These are phyloP conservation scores for Brassica napus DNA, from an alignment of 345 rosid species.

Conservation along the genomic window DNA sequence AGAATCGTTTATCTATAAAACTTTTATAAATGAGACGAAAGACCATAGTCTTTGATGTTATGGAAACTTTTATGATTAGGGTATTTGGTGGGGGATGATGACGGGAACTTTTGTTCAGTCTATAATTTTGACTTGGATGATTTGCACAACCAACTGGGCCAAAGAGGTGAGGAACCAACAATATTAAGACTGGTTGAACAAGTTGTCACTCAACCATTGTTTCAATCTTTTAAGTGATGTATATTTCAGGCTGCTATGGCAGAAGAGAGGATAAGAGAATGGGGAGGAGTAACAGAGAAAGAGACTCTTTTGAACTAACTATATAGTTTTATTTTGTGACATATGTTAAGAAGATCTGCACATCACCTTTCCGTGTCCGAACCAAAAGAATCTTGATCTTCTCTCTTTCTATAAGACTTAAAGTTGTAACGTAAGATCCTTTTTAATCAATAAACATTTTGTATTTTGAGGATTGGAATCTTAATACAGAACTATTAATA, in stretches of 20 bases:
- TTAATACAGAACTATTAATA: background rate
- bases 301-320: conserved; percentile 29
- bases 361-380: background rate
- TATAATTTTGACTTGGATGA: conserved; percentile 49
- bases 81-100: conserved; percentile 85
- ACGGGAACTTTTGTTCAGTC: conserved; percentile 70
- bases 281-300: conserved; percentile 57
- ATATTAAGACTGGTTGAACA: background rate
- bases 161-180: conserved; percentile 47
- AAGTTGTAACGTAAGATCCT: background rate
- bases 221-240: background rate
- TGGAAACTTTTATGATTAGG: conserved; percentile 38
- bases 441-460: background rate
- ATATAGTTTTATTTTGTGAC: background rate
- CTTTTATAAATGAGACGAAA: background rate
- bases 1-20: background rate
- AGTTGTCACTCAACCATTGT: background rate
- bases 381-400: background rate
- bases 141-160: conserved; percentile 53
- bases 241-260: conserved; percentile 63
- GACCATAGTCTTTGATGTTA: background rate
- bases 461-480: background rate
- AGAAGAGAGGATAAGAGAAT: conserved; percentile 59
- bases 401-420: background rate
- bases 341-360: background rate